These are phyloP conservation scores for Leucoagaricus sp. DNA, from an alignment of 1,284 basidiomycete genomes.

Conservation along the genomic window DNA sequence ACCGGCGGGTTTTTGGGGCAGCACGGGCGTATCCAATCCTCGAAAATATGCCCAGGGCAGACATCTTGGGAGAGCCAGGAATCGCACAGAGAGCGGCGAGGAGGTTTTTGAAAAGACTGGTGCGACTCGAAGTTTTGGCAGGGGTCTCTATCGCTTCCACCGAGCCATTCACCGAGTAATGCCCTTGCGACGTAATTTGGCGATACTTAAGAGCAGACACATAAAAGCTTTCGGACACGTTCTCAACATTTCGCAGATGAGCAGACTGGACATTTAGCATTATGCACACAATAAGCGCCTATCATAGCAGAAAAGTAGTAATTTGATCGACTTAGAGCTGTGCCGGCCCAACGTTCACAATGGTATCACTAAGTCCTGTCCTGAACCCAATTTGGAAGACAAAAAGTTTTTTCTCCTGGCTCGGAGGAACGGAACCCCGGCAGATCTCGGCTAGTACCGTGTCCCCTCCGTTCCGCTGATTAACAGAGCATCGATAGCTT, in stretches of 20 bases:
- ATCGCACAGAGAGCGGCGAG: constrained; percentile 16
- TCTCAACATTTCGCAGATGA: constrained; percentile 1
- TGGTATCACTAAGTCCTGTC: not conserved
- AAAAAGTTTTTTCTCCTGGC: constrained; percentile 42
- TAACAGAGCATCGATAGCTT: too few relatives aligned
- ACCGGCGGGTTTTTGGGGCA: constrained; percentile 21
- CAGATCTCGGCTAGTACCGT: constrained; percentile 17
- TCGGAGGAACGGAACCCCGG: constrained; percentile 36
- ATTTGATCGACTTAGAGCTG: not conserved
- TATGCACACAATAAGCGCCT: constrained; percentile 1
- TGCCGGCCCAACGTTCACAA: not conserved
- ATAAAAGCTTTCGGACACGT: not conserved
- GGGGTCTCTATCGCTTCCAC: constrained; percentile 42
- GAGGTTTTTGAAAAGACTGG: constrained; percentile 24
- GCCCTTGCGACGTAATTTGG: constrained; percentile 32
- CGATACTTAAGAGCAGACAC: constrained; percentile 24
- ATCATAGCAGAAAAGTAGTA: constrained; percentile 9
- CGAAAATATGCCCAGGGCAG: constrained; percentile 47
- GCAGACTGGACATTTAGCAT: not conserved
- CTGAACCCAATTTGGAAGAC: constrained; percentile 21
- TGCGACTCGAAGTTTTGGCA: constrained; percentile 24
- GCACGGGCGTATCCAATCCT: constrained; percentile 34
- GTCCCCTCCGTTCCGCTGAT: too few relatives aligned
- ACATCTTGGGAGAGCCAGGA: constrained; percentile 38
- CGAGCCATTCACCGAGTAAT: constrained; percentile 72